Evolutionary conservation across 2,329 filamentous ascomycete species (phyloP).

Genomic region (Trichoderma sp.): DNA sequence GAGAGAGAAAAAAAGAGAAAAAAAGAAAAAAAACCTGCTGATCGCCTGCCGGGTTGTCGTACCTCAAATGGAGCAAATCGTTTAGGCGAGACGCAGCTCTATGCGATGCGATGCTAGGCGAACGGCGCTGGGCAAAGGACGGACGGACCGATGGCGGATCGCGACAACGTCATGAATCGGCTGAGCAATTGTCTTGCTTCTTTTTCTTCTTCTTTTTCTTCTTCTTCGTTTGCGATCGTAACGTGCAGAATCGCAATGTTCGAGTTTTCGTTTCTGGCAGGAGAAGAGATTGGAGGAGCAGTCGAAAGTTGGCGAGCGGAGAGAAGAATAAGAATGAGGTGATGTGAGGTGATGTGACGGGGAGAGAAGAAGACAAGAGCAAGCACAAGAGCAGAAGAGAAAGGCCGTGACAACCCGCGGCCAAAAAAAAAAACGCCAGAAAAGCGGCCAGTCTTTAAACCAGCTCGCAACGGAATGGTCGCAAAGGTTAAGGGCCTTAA

Average conservation of each 20-base stretch:
- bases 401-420: not conserved
- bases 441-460: not conserved
- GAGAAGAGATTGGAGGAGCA: not conserved
- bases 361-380: not conserved
- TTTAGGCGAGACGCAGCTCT: not conserved
- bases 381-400: not conserved
- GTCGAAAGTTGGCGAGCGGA: not conserved
- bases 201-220: too few species aligned
- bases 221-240: not conserved
- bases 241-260: not conserved
- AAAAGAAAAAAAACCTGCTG: constrained; percentile 1
- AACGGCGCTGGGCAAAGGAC: not conserved
- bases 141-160: constrained; percentile 2
- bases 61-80: not conserved
- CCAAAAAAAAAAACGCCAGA: not conserved
- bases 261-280: not conserved
- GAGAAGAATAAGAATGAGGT: not conserved
- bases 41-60: constrained; percentile 7
- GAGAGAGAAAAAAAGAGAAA: too few species aligned
- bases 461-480: not conserved
- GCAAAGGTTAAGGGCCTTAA: not conserved
- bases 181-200: not conserved
- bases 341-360: not conserved
- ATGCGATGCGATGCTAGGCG: not conserved
- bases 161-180: not conserved